phyloP scores from a whole-genome alignment of 2,329 filamentous ascomycete genomes.

The Paecilomyces sp. region DNA sequence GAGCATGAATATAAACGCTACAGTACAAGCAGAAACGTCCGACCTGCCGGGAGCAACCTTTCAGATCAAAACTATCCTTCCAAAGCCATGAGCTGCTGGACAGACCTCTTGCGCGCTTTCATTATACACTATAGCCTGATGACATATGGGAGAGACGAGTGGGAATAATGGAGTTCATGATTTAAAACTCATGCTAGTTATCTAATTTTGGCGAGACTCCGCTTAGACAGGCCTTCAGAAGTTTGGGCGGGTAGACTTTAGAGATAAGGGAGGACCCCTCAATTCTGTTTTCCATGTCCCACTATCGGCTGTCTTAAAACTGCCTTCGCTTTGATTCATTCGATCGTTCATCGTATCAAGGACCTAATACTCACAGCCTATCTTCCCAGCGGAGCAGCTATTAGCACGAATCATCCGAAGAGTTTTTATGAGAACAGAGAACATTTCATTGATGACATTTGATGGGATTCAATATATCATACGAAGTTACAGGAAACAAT shows the following conservation, averaged over 20 bases:
- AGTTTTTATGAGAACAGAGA: slow-evolving; percentile 7
- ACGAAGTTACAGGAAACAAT: slow-evolving; percentile 13
- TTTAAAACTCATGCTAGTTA: neutral
- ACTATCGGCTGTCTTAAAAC: neutral
- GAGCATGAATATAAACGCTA: slow-evolving; percentile 84
- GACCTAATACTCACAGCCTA: slow-evolving; percentile 36
- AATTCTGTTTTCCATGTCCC: neutral
- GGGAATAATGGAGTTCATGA: neutral
- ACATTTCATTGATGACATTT: slow-evolving; percentile 4
- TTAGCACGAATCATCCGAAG: slow-evolving; percentile 27
- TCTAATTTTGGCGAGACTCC: neutral
- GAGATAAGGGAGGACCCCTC: neutral
- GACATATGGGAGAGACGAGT: neutral
- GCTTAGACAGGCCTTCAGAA: neutral
- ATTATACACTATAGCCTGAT: neutral
- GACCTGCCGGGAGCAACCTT: slow-evolving; percentile 87
- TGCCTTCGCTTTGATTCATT: slow-evolving; percentile 5
- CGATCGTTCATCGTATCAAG: slow-evolving; percentile 8
- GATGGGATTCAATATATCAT: slow-evolving; percentile 1
- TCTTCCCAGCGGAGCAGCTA: slow-evolving; percentile 29
- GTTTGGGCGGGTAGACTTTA: neutral
- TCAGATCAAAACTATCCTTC: slow-evolving; percentile 79
- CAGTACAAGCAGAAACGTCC: slow-evolving; percentile 80
- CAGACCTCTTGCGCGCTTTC: neutral
- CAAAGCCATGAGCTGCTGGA: slow-evolving; percentile 50